Evolutionary conservation across 306 rosid genomes (phyloP), one percentile per base, ranked within the genome.

Genomic region (Casuarina cunninghamiana): DNA sequence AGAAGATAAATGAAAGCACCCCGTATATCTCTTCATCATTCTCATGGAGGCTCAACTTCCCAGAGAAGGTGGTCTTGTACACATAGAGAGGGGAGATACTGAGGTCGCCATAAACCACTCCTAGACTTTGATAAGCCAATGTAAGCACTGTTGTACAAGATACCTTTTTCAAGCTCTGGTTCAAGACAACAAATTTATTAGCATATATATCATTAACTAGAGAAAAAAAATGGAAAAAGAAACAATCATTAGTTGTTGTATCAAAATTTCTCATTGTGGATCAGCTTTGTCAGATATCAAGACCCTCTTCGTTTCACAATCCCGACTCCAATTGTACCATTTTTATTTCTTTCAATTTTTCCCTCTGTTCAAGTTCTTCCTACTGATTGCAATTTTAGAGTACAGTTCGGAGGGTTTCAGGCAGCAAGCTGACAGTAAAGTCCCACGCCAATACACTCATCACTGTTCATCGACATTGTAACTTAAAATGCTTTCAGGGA

Each of bases 21-120:
- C 97, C 96, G 41, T 82, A 83, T 77, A 92, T 89, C 76, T 88
- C 97, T 51, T 92, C 92, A 70, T 90, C 97, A 15, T 89, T 83
- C 84, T 90, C 91, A 71, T 87, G 84, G 71, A 88, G 88, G 42
- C 88, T 89, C 75, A 92, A 74, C 81, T 89, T 92, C 72, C 96
- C 93, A 19, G 96, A 89, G 83, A 92, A 90, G 49, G 93, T 84
- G 76, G 92, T 90, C 78, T 88, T 90, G 87, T 92, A 92, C 75
- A 92, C 97, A 85, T 90, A 92, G 4, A 92, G 91, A 65, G 97
- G 96, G 69, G 96, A 92, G 72, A 90, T 92, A 51, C 97, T 87
- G 62, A 92, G 90, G 82, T 92, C 97, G 6, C 97, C 97, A 77
- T 92, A 92, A 39, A 92, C 96, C 37, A 92, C 91, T 77, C 97